Conservation (phyloP, 331 rosid genomes). For the Rosa hybrid region DNA sequence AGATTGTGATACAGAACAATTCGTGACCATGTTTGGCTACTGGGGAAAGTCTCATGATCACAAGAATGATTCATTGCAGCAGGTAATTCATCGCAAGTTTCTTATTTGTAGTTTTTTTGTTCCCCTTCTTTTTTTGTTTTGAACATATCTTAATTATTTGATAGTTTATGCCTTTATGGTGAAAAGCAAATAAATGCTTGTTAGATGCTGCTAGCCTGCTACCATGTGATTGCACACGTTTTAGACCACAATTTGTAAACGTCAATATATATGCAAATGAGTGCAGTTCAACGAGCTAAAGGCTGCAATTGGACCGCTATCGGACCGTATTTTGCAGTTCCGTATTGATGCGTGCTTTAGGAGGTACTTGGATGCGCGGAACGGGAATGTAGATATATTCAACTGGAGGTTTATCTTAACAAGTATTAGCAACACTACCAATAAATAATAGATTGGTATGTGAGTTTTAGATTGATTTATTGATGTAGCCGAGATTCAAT, state of each 20-base stretch:
- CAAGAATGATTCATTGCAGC: conserved; percentile 24
- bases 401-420: too few species aligned
- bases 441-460: too few species aligned
- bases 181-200: neutral
- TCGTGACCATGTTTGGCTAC: conserved; percentile 35
- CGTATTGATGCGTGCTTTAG: conserved; percentile 47
- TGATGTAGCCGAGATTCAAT: too few species aligned
- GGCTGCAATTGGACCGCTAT: conserved; percentile 36
- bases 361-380: conserved; percentile 50
- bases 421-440: too few species aligned
- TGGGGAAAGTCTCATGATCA: conserved; percentile 41
- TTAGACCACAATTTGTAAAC: neutral
- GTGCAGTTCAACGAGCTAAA: conserved; percentile 41
- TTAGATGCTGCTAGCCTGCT: neutral
- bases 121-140: too few species aligned
- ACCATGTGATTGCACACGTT: neutral
- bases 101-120: neutral
- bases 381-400: conserved; percentile 39
- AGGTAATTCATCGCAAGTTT: conserved; percentile 28
- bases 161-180: neutral
- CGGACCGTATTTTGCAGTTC: conserved; percentile 28
- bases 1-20: neutral
- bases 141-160: neutral
- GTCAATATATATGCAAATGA: neutral
- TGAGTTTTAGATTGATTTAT: too few species aligned